phyloP scores from a whole-genome alignment of 768 basidiomycete species.

The Clavulina sp. region DNA sequence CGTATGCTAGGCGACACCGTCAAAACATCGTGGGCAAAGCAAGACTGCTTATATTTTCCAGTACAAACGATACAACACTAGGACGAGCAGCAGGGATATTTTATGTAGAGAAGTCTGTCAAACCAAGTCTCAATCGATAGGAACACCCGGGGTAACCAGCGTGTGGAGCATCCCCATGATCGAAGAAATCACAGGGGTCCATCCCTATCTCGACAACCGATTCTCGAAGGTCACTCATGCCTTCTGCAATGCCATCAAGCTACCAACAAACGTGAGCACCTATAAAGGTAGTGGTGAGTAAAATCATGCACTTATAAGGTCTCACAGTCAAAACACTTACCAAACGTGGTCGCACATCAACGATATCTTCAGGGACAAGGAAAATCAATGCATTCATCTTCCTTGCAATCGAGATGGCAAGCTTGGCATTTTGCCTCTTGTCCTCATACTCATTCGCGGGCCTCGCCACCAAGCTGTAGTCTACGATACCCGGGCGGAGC shows the following conservation, averaged over 20 bases:
- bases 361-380: constrained; percentile 92
- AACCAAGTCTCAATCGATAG: too few species aligned
- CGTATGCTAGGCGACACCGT: too few species aligned
- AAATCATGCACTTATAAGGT: neutral
- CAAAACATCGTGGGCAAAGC: too few species aligned
- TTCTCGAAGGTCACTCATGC: too few species aligned
- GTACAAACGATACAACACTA: too few species aligned
- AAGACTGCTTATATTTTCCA: too few species aligned
- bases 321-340: constrained; percentile 29
- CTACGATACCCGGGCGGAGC: constrained; percentile 86
- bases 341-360: constrained; percentile 79
- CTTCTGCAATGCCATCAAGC: constrained; percentile 40
- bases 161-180: too few species aligned
- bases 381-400: constrained; percentile 96
- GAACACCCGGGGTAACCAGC: too few species aligned
- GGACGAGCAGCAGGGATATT: too few species aligned
- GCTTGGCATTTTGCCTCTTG: constrained; percentile 83
- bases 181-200: too few species aligned
- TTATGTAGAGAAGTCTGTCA: too few species aligned
- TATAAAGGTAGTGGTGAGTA: constrained; percentile 16
- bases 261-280: constrained; percentile 93
- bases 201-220: too few species aligned
- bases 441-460: constrained; percentile 65
- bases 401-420: constrained; percentile 95
- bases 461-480: constrained; percentile 55